Conservation (phyloP, 2,329 filamentous ascomycete species). For the Ceratocystis destructans region DNA sequence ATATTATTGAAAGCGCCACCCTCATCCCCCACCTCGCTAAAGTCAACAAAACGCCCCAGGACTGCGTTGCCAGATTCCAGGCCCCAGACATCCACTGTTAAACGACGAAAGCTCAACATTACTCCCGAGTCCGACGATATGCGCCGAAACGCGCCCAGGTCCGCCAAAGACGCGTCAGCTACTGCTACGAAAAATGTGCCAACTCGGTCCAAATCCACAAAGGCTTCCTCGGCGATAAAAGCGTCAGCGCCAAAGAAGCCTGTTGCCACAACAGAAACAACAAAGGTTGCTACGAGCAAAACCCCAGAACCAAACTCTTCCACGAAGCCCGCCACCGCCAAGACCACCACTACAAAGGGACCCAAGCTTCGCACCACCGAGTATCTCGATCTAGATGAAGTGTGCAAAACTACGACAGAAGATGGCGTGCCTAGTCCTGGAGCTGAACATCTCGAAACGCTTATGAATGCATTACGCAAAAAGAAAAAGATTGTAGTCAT, state of each 20-base stretch:
- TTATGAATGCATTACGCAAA: constrained; percentile 63
- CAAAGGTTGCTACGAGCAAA: neutral
- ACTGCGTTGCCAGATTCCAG: constrained; percentile 12
- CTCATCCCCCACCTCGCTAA: neutral
- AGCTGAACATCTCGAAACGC: constrained; percentile 50
- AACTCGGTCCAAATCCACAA: constrained; percentile 28
- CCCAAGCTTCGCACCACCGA: constrained; percentile 60
- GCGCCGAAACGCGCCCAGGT: constrained; percentile 23
- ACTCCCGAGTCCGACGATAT: neutral
- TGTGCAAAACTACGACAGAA: constrained; percentile 16
- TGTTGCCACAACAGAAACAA: neutral
- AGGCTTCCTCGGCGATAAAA: neutral
- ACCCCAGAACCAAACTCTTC: neutral
- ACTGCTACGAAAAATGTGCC: constrained; percentile 54
- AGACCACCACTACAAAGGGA: constrained; percentile 7
- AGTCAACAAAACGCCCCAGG: constrained; percentile 11
- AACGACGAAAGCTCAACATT: constrained; percentile 12
- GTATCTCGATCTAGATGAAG: constrained; percentile 54
- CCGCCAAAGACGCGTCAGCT: constrained; percentile 42
- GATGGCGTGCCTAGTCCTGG: constrained; percentile 36
- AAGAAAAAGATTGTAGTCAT: constrained; percentile 96
- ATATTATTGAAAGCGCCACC: constrained; percentile 8
- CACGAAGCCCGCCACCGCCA: constrained; percentile 1
- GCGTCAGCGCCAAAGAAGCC: neutral
- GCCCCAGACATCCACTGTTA: neutral